These are phyloP conservation scores for Colletotrichum chlorophyti DNA, from an alignment of 2,329 filamentous ascomycete species.

Conservation along the genomic window DNA sequence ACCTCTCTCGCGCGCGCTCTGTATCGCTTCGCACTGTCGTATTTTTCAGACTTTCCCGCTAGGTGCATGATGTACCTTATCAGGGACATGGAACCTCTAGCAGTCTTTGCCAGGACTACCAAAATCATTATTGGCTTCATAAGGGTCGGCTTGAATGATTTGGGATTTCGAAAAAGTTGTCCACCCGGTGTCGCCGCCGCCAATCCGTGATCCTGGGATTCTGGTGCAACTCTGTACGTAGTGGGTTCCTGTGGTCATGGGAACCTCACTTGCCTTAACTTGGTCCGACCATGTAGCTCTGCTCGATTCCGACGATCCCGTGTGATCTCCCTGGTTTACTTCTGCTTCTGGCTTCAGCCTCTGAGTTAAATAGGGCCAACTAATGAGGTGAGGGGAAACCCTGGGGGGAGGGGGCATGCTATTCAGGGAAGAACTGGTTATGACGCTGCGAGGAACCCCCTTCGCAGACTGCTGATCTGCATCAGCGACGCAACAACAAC, in stretches of 20 bases:
- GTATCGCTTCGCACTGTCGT: too few species aligned
- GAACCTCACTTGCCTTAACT: neutral
- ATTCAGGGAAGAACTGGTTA: conserved; percentile 18
- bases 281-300: conserved; percentile 4
- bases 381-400: conserved; percentile 27
- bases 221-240: too few species aligned
- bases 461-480: conserved; percentile 1
- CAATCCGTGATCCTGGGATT: conserved; percentile 1
- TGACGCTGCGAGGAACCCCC: conserved; percentile 19
- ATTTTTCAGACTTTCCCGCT: too few species aligned
- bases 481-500: conserved; percentile 6
- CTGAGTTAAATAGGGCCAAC: conserved; percentile 1
- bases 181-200: too few species aligned
- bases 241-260: neutral
- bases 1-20: too few species aligned
- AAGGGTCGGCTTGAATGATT: too few species aligned
- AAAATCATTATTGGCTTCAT: too few species aligned
- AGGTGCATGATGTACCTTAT: too few species aligned
- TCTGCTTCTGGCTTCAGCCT: conserved; percentile 19
- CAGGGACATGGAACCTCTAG: too few species aligned
- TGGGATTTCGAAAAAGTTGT: too few species aligned
- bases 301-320: conserved; percentile 25
- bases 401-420: conserved; percentile 17
- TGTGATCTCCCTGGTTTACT: conserved; percentile 20
- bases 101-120: too few species aligned